phyloP scores from a whole-genome alignment of 805 yeast genomes.

The Metschnikowia kunwiensis region DNA sequence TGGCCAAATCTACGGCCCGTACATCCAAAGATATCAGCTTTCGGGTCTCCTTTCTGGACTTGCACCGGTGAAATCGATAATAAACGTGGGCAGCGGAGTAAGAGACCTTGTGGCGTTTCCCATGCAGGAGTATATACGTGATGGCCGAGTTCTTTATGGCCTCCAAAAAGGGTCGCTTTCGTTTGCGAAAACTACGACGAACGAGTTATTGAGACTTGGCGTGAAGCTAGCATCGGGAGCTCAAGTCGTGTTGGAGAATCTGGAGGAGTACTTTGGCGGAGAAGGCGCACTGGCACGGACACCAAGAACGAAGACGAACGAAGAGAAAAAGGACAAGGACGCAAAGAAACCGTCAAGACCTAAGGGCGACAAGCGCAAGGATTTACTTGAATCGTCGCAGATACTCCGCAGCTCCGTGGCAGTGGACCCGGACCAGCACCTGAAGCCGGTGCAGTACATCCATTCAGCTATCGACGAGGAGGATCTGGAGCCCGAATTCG shows the following conservation, averaged over 20 bases:
- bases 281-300: conserved; percentile 54
- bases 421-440: conserved; percentile 20
- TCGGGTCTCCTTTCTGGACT: conserved; percentile 80
- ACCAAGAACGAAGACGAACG: conserved; percentile 9
- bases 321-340: conserved; percentile 1
- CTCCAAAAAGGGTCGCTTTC: conserved; percentile 70
- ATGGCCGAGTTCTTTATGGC: conserved; percentile 66
- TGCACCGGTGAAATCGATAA: conserved; percentile 74
- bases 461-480: conserved; percentile 32
- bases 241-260: conserved; percentile 71
- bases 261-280: conserved; percentile 79
- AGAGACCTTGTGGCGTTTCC: conserved; percentile 73
- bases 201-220: conserved; percentile 77
- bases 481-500: conserved; percentile 17
- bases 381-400: conserved; percentile 27
- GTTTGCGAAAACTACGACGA: conserved; percentile 75
- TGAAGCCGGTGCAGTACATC: conserved; percentile 27
- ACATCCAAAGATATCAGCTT: conserved; percentile 76
- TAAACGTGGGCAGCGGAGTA: conserved; percentile 75
- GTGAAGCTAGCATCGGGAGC: conserved; percentile 87
- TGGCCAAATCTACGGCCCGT: conserved; percentile 82
- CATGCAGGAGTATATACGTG: conserved; percentile 66
- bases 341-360: conserved; percentile 1
- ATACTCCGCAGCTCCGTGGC: conserved; percentile 22
- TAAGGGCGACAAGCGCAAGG: conserved; percentile 6